Conservation (phyloP, 2,329 filamentous ascomycete species). For the Talaromyces atroroseus region DNA sequence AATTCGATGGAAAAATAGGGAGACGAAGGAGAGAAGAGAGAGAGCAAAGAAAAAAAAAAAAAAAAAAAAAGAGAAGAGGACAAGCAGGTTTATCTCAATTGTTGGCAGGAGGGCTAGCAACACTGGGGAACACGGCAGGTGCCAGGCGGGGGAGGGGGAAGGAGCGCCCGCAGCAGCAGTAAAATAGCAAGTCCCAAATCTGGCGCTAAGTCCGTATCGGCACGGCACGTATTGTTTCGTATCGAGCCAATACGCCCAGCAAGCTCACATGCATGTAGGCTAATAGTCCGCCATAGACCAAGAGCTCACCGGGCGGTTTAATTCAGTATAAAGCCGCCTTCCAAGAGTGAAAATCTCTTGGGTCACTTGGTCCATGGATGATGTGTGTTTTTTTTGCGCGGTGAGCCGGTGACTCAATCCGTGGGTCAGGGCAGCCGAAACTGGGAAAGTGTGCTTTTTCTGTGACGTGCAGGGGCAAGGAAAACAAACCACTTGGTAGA, state of each 20-base stretch:
- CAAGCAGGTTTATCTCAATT: background rate
- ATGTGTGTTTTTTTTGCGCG: background rate
- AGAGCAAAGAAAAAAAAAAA: background rate
- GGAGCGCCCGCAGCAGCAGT: background rate
- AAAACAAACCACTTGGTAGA: background rate
- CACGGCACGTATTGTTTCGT: background rate
- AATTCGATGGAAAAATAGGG: background rate
- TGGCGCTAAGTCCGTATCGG: too few relatives aligned
- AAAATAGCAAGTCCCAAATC: background rate
- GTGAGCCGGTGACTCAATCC: constrained; percentile 11
- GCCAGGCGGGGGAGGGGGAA: background rate
- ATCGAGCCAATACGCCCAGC: background rate
- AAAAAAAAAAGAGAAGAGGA: too few relatives aligned
- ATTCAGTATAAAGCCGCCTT: constrained; percentile 1
- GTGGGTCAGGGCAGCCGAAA: constrained; percentile 6
- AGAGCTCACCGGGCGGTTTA: constrained; percentile 8
- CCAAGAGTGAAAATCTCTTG: background rate
- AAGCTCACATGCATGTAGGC: background rate
- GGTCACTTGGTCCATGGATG: background rate
- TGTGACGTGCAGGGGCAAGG: background rate
- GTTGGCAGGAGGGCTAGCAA: background rate
- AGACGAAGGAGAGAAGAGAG: background rate
- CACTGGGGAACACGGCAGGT: background rate
- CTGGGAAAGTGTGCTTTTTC: background rate
- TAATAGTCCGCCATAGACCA: background rate